phyloP scores from a whole-genome alignment of 192 early-diverging fungal genomes.

The Backusella luteola region DNA sequence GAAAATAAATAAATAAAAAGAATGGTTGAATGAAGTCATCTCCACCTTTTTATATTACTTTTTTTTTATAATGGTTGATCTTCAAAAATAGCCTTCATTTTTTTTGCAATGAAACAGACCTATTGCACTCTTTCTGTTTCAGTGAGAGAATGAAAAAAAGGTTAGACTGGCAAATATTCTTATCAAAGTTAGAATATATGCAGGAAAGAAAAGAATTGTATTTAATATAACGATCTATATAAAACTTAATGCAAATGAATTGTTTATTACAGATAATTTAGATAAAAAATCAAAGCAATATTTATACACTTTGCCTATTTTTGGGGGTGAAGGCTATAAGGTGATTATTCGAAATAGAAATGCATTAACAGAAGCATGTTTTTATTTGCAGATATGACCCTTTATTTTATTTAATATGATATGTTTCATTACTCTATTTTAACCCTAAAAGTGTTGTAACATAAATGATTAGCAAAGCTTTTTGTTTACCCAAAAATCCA shows the following conservation, averaged over 20 bases:
- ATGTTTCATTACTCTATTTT: neutral
- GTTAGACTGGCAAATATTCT: neutral
- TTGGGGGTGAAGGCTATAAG: too few relatives aligned
- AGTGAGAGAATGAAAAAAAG: neutral
- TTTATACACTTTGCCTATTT: too few relatives aligned
- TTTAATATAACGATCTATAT: too few relatives aligned
- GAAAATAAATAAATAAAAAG: too few relatives aligned
- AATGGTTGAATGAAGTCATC: too few relatives aligned
- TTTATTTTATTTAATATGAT: neutral
- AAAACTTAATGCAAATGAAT: too few relatives aligned
- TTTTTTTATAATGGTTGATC: too few relatives aligned
- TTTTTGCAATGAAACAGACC: neutral
- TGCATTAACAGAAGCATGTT: neutral
- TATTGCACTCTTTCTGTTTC: neutral
- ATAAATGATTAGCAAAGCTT: neutral
- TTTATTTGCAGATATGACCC: neutral
- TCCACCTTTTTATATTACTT: too few relatives aligned
- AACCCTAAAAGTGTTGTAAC: neutral
- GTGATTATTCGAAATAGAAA: neutral
- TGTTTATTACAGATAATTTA: neutral
- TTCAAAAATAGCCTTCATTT: too few relatives aligned
- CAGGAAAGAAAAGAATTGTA: too few relatives aligned
- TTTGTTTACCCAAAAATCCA: neutral
- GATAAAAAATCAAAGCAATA: too few relatives aligned
- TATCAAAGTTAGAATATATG: too few relatives aligned